Evolutionary conservation across 164 flowering plant genomes (phyloP), one percentile per base, ranked within the genome.

Genomic region (Chloranthus sessilifolius): DNA sequence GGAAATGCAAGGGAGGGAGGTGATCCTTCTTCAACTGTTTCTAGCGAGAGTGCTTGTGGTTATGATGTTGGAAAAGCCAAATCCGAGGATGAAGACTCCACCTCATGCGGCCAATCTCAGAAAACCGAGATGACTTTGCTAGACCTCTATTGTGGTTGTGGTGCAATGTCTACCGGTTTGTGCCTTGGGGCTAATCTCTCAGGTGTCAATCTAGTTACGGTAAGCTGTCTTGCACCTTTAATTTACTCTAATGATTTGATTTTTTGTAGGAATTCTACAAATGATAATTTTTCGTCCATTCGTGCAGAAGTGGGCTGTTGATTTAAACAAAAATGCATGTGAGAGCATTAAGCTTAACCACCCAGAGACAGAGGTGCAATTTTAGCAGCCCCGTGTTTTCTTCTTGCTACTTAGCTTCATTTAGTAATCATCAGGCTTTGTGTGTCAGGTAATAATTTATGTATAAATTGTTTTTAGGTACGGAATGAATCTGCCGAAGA

Each of bases 251-350:
- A 34, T 5, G 3, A 20, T 25, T 1, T 5, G 10, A 5, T 28
- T 19, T 6, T 17, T 21, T 21, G 16, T 49, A 16, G 10, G 7
- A 12, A 6, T 19, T 20, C n/a, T 11, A n/a, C n/a, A n/a, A n/a
- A n/a, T n/a, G n/a, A n/a, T n/a, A n/a, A n/a, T n/a, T n/a, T 7
- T 33, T 7, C 16, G 8, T n/a, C 7, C 38, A 30, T 21, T 39
- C 47, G 7, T 53, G 37, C 26, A 92, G 99, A 78, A 61, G 55
- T 92, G 99, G 99, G 97, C 97, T 16, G 84, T 92, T n/a, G 99
- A 89, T 26, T 0, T 78, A 3, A 92, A 92, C 40, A 5, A 59
- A 9, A 36, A 63, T 68, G 99, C 99, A 0, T 88, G 95, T 37
- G 48, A 81, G 16, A 86, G 89, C 47, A 62, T 92, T 0, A 64